These are phyloP conservation scores for Botrytis deweyae DNA, from an alignment of 2,329 filamentous ascomycete species.

Conservation along the genomic window DNA sequence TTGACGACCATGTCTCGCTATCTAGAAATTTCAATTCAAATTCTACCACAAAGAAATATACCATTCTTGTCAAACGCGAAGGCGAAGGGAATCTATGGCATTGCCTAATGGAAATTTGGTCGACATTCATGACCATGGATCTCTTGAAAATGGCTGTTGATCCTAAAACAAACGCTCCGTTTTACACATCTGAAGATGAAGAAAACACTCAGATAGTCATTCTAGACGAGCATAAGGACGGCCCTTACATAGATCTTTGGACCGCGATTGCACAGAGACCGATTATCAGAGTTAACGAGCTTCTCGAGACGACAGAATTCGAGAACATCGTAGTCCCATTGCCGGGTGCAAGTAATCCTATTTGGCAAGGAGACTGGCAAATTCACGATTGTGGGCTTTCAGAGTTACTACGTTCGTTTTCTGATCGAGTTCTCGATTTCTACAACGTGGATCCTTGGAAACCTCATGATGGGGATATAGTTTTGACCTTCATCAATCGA, in stretches of 20 bases:
- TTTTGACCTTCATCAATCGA: neutral
- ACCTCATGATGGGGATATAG: neutral
- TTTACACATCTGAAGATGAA: neutral
- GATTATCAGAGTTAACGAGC: slow-evolving; percentile 1
- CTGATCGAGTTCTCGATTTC: slow-evolving; percentile 11
- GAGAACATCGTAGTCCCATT: slow-evolving; percentile 35
- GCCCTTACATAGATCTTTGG: slow-evolving; percentile 17
- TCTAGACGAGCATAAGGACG: slow-evolving; percentile 9
- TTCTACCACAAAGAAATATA: slow-evolving; percentile 7
- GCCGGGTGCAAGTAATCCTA: slow-evolving; percentile 36
- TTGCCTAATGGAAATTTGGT: slow-evolving; percentile 37
- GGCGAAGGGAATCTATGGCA: slow-evolving; percentile 36
- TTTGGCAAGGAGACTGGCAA: slow-evolving; percentile 39
- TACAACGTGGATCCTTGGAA: slow-evolving; percentile 5
- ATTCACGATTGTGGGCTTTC: slow-evolving; percentile 27
- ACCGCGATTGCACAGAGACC: slow-evolving; percentile 6
- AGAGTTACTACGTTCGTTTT: slow-evolving; percentile 4
- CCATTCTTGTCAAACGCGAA: slow-evolving; percentile 38
- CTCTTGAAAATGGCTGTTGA: slow-evolving; percentile 32
- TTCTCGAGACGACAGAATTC: neutral
- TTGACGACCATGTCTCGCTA: neutral
- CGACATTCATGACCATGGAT: slow-evolving; percentile 36
- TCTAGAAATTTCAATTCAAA: neutral
- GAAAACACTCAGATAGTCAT: slow-evolving; percentile 20
- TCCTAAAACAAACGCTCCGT: neutral